phyloP scores from a whole-genome alignment of 2,329 filamentous ascomycete species.

The Gnomoniopsis smithogilvyi region DNA sequence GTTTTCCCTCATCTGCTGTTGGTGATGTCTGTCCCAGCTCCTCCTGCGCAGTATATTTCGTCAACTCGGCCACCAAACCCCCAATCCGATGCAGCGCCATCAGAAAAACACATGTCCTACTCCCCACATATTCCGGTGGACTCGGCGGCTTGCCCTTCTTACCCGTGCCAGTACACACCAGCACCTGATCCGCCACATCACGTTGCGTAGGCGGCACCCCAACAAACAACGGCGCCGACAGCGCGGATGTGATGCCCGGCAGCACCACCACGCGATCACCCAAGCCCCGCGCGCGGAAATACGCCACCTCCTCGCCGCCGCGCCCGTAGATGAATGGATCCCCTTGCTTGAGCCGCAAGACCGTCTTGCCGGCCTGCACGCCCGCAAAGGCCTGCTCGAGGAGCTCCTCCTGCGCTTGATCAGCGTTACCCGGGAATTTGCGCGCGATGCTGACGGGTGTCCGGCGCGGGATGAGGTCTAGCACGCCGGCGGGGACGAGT shows the following conservation, averaged over 20 bases:
- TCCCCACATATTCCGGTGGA: slow-evolving; percentile 75
- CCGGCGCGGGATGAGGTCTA: slow-evolving; percentile 85
- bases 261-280: slow-evolving; percentile 65
- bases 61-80: slow-evolving; percentile 71
- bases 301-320: slow-evolving; percentile 87
- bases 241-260: slow-evolving; percentile 84
- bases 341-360: slow-evolving; percentile 90
- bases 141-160: slow-evolving; percentile 79
- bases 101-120: slow-evolving; percentile 84
- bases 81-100: slow-evolving; percentile 89
- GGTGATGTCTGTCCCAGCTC: slow-evolving; percentile 21
- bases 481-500: slow-evolving; percentile 77
- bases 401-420: slow-evolving; percentile 88
- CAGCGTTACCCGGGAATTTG: slow-evolving; percentile 97
- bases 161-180: slow-evolving; percentile 95
- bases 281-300: slow-evolving; percentile 72
- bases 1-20: neutral
- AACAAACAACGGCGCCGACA: slow-evolving; percentile 85
- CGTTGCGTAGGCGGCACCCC: slow-evolving; percentile 85
- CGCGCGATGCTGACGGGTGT: slow-evolving; percentile 89
- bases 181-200: slow-evolving; percentile 84
- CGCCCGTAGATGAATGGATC: slow-evolving; percentile 96
- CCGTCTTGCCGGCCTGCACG: slow-evolving; percentile 64
- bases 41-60: slow-evolving; percentile 35
- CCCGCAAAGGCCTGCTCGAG: slow-evolving; percentile 73